Percentiles rank a stretch among this genome's conserved stretches.
Evolutionary conservation across 441 rosid species (phyloP).

Genomic region (Jatropha multifida): DNA sequence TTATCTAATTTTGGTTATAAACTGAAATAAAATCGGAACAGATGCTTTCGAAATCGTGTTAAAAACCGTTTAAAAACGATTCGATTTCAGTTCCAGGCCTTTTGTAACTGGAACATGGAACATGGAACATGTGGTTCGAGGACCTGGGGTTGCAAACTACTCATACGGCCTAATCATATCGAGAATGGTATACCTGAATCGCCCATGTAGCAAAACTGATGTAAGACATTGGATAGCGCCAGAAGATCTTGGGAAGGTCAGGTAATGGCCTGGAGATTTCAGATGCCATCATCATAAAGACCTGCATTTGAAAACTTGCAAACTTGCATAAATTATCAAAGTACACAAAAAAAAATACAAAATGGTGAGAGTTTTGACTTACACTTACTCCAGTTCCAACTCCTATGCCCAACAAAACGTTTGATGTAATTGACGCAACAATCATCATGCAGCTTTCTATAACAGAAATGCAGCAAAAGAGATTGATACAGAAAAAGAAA

Average conservation of each 20-base stretch:
- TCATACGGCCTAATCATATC: too few relatives aligned
- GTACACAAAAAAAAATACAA: too few relatives aligned
- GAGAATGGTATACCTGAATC: constrained; percentile 15
- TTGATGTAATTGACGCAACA: constrained; percentile 73
- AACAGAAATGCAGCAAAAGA: constrained; percentile 54
- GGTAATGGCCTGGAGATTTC: constrained; percentile 61
- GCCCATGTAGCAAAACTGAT: constrained; percentile 17
- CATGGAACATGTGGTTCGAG: too few relatives aligned
- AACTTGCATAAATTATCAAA: too few relatives aligned
- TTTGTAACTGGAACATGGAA: too few relatives aligned
- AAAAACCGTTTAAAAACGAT: too few relatives aligned
- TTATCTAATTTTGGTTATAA: too few relatives aligned
- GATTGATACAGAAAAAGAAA: constrained; percentile 53
- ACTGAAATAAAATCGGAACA: too few relatives aligned
- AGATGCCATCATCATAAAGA: constrained; percentile 36
- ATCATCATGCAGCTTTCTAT: constrained; percentile 81
- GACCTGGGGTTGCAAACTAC: too few relatives aligned
- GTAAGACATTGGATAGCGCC: constrained; percentile 18
- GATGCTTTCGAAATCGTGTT: too few relatives aligned
- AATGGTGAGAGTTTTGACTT: constrained; percentile 24
- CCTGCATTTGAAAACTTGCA: not conserved
- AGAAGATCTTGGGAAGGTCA: constrained; percentile 39
- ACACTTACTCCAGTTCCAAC: constrained; percentile 61
- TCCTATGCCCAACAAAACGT: constrained; percentile 64
- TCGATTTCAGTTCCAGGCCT: too few relatives aligned